A percentile compares a stretch with the other conserved stretches of the same genome.
These are phyloP conservation scores for Bruguiera hainesii DNA, from an alignment of 441 rosid genomes.

Conservation along the genomic window DNA sequence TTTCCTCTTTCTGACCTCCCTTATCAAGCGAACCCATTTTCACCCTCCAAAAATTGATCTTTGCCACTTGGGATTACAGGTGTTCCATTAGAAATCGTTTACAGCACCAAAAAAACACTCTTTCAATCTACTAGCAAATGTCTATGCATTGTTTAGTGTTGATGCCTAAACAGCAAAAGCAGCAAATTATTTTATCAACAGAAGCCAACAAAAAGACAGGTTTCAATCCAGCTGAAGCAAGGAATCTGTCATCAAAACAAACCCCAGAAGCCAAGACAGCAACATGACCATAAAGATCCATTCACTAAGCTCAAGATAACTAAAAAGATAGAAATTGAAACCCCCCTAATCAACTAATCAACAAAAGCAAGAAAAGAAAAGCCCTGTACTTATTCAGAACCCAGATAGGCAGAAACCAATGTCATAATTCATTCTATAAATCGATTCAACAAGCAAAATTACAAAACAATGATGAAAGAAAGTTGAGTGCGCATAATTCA, in stretches of 20 bases:
- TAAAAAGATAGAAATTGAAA: not conserved
- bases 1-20: slow-evolving; percentile 36
- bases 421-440: too few relatives aligned
- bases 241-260: not conserved
- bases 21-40: slow-evolving; percentile 44
- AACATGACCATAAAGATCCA: not conserved
- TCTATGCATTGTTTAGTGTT: not conserved
- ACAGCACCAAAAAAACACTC: not conserved
- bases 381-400: too few relatives aligned
- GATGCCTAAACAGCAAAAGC: slow-evolving; percentile 10
- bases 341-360: too few relatives aligned
- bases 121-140: not conserved
- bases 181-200: not conserved
- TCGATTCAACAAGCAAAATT: too few relatives aligned
- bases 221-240: not conserved
- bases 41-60: slow-evolving; percentile 17
- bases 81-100: slow-evolving; percentile 3
- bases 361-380: too few relatives aligned
- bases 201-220: not conserved
- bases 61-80: slow-evolving; percentile 12
- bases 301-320: too few relatives aligned
- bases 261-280: not conserved
- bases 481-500: too few relatives aligned
- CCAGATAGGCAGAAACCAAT: too few relatives aligned
- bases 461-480: too few relatives aligned